These are phyloP conservation scores for Osmanthus fragrans DNA, from an alignment of 257 asterid species.

Conservation along the genomic window DNA sequence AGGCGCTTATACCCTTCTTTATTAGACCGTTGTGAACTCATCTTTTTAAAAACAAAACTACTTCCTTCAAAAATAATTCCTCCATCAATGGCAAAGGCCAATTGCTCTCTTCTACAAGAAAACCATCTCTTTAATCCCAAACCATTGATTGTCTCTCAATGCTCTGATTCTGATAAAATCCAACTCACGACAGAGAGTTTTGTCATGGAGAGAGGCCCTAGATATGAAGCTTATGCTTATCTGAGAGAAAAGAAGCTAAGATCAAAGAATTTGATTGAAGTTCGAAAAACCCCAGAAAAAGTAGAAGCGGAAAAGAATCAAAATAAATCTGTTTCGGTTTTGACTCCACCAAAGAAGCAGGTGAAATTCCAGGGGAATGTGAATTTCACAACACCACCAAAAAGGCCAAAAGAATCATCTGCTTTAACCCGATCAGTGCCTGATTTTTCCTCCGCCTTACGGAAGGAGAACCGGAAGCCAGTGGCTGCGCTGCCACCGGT, in stretches of 20 bases:
- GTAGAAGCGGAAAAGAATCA: not conserved
- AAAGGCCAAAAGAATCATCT: conserved; percentile 47
- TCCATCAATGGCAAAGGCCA: conserved; percentile 54
- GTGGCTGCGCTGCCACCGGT: not conserved
- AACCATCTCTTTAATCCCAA: conserved; percentile 45
- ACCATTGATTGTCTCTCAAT: conserved; percentile 59
- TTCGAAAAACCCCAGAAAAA: conserved; percentile 21
- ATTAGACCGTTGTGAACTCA: conserved; percentile 68
- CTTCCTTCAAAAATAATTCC: not conserved
- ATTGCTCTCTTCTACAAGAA: conserved; percentile 36
- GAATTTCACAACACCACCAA: conserved; percentile 54
- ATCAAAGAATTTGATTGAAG: conserved; percentile 27
- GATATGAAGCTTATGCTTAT: conserved; percentile 75
- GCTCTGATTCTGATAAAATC: conserved; percentile 50
- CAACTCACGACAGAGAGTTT: conserved; percentile 50
- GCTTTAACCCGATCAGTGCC: conserved; percentile 79
- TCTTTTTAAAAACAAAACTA: conserved; percentile 24
- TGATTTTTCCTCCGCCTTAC: conserved; percentile 67
- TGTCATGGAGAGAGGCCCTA: conserved; percentile 72
- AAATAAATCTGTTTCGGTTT: not conserved
- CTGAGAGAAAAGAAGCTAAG: conserved; percentile 64
- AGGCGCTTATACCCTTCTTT: conserved; percentile 22
- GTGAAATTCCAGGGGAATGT: conserved; percentile 53
- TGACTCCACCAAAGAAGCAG: conserved; percentile 73
- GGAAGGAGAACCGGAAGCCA: conserved; percentile 94